phyloP scores from a whole-genome alignment of 495 filamentous ascomycete species.

The Podospora pseudopauciseta region DNA sequence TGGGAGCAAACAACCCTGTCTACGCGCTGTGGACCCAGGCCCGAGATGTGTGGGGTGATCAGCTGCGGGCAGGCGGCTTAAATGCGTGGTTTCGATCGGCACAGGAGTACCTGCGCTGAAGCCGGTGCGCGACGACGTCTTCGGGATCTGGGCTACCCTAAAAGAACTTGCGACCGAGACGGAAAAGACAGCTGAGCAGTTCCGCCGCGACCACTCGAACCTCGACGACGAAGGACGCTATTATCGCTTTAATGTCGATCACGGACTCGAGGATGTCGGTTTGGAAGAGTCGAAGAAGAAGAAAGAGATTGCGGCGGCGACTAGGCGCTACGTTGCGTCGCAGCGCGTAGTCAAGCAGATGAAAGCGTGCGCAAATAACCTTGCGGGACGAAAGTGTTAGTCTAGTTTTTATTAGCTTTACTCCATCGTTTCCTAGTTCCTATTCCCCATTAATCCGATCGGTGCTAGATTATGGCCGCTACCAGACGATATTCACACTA shows the following conservation, averaged over 20 bases:
- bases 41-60: slow-evolving; percentile 35
- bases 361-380: slow-evolving; percentile 27
- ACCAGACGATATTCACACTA: slow-evolving; percentile 18
- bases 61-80: slow-evolving; percentile 33
- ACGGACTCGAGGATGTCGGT: slow-evolving; percentile 42
- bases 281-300: slow-evolving; percentile 41
- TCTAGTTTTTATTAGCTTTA: slow-evolving; percentile 11
- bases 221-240: slow-evolving; percentile 36
- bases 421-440: slow-evolving; percentile 11
- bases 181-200: slow-evolving; percentile 39
- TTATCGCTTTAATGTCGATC: slow-evolving; percentile 47
- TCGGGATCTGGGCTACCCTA: slow-evolving; percentile 31
- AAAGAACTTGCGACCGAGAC: slow-evolving; percentile 38
- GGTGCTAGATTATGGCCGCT: slow-evolving; percentile 15
- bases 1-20: slow-evolving; percentile 47
- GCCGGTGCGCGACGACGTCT: slow-evolving; percentile 27
- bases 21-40: slow-evolving; percentile 46
- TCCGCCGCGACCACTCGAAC: slow-evolving; percentile 37
- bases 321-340: slow-evolving; percentile 36
- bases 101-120: slow-evolving; percentile 39
- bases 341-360: slow-evolving; percentile 40
- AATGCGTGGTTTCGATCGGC: slow-evolving; percentile 48
- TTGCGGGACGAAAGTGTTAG: slow-evolving; percentile 5
- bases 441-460: slow-evolving; percentile 6
- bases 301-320: slow-evolving; percentile 39